Evolutionary conservation across 345 rosid species (phyloP).

Genomic region (Lepidium didymum): DNA sequence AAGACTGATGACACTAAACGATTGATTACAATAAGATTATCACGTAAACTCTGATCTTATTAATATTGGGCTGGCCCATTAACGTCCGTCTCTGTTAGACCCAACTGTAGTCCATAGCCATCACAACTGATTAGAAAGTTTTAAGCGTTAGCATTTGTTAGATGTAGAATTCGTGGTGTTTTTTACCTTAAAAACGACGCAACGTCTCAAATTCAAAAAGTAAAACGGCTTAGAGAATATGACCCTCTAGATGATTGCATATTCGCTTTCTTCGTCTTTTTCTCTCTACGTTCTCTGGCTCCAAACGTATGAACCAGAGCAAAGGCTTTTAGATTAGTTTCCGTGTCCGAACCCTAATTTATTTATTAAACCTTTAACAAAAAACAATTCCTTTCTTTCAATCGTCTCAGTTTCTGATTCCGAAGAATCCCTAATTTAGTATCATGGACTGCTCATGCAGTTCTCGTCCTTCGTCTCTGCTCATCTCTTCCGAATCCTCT

Average conservation of each 20-base stretch:
- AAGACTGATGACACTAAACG: too few relatives aligned
- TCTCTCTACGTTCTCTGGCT: constrained; percentile 15
- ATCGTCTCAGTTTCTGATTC: background rate
- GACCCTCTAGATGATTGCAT: background rate
- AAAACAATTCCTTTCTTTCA: background rate
- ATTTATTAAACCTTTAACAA: background rate
- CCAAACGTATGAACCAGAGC: constrained; percentile 25
- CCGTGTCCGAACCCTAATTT: constrained; percentile 7
- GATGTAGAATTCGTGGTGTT: too few relatives aligned
- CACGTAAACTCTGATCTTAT: too few relatives aligned
- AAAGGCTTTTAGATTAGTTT: constrained; percentile 5
- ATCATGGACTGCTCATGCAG: constrained; percentile 32
- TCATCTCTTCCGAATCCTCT: constrained; percentile 19
- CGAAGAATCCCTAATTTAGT: background rate
- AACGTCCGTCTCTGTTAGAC: too few relatives aligned
- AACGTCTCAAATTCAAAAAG: background rate
- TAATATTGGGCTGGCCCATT: too few relatives aligned
- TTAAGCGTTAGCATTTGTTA: too few relatives aligned
- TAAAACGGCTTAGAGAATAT: background rate
- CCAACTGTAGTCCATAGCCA: too few relatives aligned
- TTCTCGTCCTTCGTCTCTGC: constrained; percentile 18
- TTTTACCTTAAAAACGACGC: too few relatives aligned
- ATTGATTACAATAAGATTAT: too few relatives aligned
- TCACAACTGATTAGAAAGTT: too few relatives aligned
- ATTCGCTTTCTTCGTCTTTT: background rate